phyloP scores from a whole-genome alignment of 306 rosid genomes.

The Rosa lucieae region DNA sequence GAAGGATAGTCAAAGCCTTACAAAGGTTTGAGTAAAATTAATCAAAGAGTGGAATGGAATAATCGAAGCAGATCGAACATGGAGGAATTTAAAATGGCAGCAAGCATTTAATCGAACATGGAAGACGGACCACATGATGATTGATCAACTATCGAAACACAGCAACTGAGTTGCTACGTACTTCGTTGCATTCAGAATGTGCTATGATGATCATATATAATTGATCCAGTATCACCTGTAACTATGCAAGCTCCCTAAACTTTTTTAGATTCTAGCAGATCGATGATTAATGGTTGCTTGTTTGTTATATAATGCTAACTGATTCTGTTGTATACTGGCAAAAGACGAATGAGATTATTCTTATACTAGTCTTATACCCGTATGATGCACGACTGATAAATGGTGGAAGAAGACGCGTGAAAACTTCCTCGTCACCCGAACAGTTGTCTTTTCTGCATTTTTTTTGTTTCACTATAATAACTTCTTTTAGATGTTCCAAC shows the following conservation, averaged over 20 bases:
- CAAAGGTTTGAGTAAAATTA: neutral
- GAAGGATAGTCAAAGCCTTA: neutral
- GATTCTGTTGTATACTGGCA: neutral
- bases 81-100: neutral
- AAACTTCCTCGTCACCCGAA: no score
- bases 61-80: neutral
- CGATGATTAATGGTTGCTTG: neutral
- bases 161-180: neutral
- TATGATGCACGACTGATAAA: neutral
- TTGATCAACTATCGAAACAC: neutral
- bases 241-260: neutral
- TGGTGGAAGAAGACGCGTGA: no score
- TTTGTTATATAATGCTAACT: neutral
- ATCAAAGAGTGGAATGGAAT: neutral
- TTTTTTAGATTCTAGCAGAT: neutral
- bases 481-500: no score
- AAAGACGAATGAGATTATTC: neutral
- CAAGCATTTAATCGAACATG: neutral
- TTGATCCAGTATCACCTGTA: neutral
- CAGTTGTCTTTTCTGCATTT: no score
- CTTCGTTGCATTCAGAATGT: neutral
- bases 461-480: no score
- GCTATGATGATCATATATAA: neutral
- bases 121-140: neutral
- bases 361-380: neutral